Conservation (phyloP, 1,284 basidiomycete species). For the Thecaphora frezii region DNA sequence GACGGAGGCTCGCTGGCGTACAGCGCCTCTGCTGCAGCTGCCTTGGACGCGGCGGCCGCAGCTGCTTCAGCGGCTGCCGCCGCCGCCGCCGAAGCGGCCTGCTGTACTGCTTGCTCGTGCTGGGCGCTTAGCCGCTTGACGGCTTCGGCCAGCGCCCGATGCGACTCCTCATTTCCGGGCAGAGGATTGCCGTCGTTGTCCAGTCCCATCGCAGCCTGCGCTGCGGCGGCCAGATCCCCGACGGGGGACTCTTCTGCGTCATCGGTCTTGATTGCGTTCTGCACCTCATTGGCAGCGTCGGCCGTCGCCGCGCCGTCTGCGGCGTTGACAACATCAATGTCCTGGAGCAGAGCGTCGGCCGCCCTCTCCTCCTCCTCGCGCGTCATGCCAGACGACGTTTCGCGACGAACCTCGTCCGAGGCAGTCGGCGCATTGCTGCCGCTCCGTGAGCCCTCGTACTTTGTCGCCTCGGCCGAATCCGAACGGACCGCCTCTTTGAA, state of each 20-base stretch:
- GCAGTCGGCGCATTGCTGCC: constrained; percentile 1
- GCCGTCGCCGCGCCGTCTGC: not conserved
- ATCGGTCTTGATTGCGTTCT: not conserved
- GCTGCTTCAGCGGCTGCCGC: constrained; percentile 39
- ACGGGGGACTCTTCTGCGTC: constrained; percentile 5
- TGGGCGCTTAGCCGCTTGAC: constrained; percentile 33
- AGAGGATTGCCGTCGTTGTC: constrained; percentile 37
- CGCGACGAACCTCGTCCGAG: not conserved
- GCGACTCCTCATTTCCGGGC: constrained; percentile 28
- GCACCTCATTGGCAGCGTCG: too few relatives aligned
- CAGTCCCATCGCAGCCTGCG: constrained; percentile 36
- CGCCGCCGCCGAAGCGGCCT: constrained; percentile 34
- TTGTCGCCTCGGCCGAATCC: constrained; percentile 1
- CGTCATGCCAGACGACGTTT: constrained; percentile 9
- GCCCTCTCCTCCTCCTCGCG: constrained; percentile 30
- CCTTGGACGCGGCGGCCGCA: constrained; percentile 18
- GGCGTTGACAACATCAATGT: constrained; percentile 7
- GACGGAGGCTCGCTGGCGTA: not conserved
- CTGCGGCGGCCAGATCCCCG: constrained; percentile 36
- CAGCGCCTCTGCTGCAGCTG: constrained; percentile 13
- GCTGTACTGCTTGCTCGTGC: constrained; percentile 25
- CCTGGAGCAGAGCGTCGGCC: constrained; percentile 23
- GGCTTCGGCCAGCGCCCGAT: constrained; percentile 38
- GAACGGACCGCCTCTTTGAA: constrained; percentile 9
- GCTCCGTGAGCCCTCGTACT: not conserved